phyloP scores from a whole-genome alignment of 345 rosid genomes.

The Syzygium grande region DNA sequence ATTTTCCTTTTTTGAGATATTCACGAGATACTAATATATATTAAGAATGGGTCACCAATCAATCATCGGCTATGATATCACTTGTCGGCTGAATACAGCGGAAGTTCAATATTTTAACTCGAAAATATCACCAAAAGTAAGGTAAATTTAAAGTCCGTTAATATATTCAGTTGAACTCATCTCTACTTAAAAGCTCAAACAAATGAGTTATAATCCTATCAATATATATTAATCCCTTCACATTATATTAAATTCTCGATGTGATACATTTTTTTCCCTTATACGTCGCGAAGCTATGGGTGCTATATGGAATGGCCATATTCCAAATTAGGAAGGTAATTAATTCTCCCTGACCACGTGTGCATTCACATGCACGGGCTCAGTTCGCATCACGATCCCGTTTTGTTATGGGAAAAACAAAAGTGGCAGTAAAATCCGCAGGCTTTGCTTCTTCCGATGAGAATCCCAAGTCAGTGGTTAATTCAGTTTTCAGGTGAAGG shows the following conservation, averaged over 20 bases:
- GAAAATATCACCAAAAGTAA: accelerated
- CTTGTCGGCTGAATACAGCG: accelerated
- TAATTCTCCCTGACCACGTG: not conserved
- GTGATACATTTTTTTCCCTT: not conserved
- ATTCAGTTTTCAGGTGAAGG: not conserved
- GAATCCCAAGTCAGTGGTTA: not conserved
- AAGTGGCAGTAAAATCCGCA: not conserved
- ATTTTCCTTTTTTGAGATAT: not conserved
- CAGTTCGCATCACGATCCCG: not conserved
- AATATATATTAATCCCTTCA: not conserved
- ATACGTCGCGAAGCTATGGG: not conserved
- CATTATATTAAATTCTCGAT: not conserved
- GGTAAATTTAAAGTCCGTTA: accelerated
- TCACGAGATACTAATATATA: not conserved
- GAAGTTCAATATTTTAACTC: not conserved
- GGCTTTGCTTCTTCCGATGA: not conserved
- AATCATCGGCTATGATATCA: not conserved
- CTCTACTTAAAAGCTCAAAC: not conserved
- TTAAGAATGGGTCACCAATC: not conserved
- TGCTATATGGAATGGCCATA: not conserved
- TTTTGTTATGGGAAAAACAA: not conserved
- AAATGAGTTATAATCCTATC: accelerated
- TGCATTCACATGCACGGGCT: not conserved
- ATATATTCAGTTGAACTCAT: not conserved
- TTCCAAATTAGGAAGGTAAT: not conserved